These are phyloP conservation scores for Nannochloropsis oceanica DNA, from an alignment of 108 stramenopile genomes.

Conservation along the genomic window DNA sequence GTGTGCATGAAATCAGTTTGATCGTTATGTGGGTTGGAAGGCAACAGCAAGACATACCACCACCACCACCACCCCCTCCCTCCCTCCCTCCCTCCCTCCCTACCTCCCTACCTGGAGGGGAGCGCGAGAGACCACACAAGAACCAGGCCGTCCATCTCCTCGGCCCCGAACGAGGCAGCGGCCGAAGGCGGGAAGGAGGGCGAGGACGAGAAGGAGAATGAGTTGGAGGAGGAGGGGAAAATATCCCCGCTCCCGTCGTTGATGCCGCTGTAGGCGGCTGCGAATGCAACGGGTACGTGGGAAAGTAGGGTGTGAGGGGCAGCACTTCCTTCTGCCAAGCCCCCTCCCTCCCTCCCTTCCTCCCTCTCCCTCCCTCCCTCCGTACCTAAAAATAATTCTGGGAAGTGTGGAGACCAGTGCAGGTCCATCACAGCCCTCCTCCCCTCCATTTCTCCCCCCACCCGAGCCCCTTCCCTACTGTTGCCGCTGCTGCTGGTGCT, in stretches of 20 bases:
- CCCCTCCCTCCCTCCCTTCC: background rate
- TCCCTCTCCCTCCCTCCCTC: background rate
- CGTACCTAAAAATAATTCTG: constrained; percentile 10
- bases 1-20: background rate
- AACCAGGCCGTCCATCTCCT: constrained; percentile 4
- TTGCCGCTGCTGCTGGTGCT: too few relatives aligned
- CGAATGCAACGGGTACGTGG: background rate
- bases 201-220: background rate
- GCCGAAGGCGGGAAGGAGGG: background rate
- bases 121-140: constrained; percentile 5
- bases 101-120: background rate
- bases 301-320: background rate
- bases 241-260: background rate
- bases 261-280: background rate
- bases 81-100: background rate
- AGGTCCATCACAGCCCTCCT: background rate
- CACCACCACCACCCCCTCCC: background rate
- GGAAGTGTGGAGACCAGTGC: constrained; percentile 13
- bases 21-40: too few relatives aligned
- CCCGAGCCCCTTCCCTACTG: background rate
- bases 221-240: background rate
- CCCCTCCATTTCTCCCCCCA: background rate
- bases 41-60: background rate
- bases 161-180: background rate
- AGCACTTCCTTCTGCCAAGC: background rate